Percentiles rank a stretch among this genome's conserved stretches.
Conservation (phyloP, 1,284 basidiomycete genomes). For the Ceratobasidium sp. region DNA sequence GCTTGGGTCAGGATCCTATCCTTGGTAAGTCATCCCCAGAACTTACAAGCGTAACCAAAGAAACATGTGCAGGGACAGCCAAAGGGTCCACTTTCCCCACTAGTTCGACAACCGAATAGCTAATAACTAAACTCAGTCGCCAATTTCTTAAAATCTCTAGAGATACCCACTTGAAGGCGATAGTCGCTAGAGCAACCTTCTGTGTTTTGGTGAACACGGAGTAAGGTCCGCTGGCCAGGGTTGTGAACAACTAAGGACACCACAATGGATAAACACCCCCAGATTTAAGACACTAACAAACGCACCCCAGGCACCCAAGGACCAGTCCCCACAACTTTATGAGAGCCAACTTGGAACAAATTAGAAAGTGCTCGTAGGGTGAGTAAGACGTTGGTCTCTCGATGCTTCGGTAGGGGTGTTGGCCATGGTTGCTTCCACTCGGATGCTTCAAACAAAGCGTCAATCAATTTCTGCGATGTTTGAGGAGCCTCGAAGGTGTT, state of each 20-base stretch:
- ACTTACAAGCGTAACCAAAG: slow-evolving; percentile 33
- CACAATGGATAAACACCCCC: not conserved
- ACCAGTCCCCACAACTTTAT: slow-evolving; percentile 57
- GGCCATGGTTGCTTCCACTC: slow-evolving; percentile 68
- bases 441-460: slow-evolving; percentile 68
- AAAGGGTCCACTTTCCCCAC: slow-evolving; percentile 16
- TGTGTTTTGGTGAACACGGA: slow-evolving; percentile 68
- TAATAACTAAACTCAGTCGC: slow-evolving; percentile 41
- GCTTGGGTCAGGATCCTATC: not conserved
- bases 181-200: slow-evolving; percentile 73
- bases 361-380: slow-evolving; percentile 83
- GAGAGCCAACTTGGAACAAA: slow-evolving; percentile 60
- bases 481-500: slow-evolving; percentile 57
- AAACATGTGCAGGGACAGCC: not conserved
- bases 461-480: slow-evolving; percentile 62
- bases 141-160: not conserved
- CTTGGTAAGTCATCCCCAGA: not conserved
- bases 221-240: slow-evolving; percentile 59
- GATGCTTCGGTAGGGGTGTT: slow-evolving; percentile 64
- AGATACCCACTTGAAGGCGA: slow-evolving; percentile 73
- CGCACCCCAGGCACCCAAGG: slow-evolving; percentile 62
- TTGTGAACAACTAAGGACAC: slow-evolving; percentile 60
- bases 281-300: slow-evolving; percentile 36
- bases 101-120: slow-evolving; percentile 34
- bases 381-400: slow-evolving; percentile 87